Base-by-base conservation (phyloP, 192 early-diverging fungal species). In the Physocladia obscura region DNA sequence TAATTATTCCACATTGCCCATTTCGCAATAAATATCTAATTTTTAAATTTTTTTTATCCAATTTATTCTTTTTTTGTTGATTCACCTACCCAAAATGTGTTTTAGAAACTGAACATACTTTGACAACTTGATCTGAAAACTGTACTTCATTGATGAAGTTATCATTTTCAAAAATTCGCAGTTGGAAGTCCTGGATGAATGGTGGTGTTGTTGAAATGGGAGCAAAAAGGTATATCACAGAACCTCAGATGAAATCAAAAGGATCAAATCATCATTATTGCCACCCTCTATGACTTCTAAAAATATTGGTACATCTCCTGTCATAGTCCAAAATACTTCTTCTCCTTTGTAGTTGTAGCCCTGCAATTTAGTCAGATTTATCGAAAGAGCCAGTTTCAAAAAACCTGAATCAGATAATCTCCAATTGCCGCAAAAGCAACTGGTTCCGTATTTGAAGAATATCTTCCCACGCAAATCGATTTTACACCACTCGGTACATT, bases 281-380 rank as follows among this genome's bases (percentile, higher is more conserved):
- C n/a, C 13, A 55, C 27, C 1, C 11, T 39, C 40, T 21, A 0
- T 35, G 2, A 65, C 24, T 17, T 26, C 8, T 8, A 65, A 8
- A 6, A 2, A 65, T 6, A 65, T n/a, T 6, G 63, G 63, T 6
- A 65, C 21, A 26, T 65, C 63, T 39, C 63, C 63, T 21, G 63
- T 65, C 49, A 65, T 65, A 5, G 50, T 65, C 63, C 63, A 65
- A 32, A 65, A 65, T 8, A 65, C 32, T 65, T 65, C 63, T 32
- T 65, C 63, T 19, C 63, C 63, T 34, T 52, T 49, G 49, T 52
- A 65, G 32, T 65, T 52, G 49, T 65, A 65, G 19, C 63, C 63
- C 47, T 54, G 24, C 36, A 11, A 35, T 26, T 59, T 59, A 15
- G 1, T 29, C 19, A 35, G 24, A 26, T 35, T 29, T 30, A 36